phyloP scores from a whole-genome alignment of 2,329 filamentous ascomycete genomes.

The Talaromyces islandicus region DNA sequence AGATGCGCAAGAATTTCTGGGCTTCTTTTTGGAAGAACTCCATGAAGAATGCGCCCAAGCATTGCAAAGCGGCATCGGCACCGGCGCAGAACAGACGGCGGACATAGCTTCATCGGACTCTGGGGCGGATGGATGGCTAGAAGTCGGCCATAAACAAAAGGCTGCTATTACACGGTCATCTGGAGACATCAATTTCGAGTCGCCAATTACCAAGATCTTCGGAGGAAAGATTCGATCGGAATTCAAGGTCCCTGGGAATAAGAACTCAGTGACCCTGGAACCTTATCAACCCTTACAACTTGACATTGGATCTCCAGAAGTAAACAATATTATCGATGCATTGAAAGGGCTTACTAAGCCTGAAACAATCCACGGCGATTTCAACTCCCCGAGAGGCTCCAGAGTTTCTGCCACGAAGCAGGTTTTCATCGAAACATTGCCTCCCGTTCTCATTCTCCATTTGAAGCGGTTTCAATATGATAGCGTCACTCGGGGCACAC shows the following conservation, averaged over 20 bases:
- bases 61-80: constrained; percentile 51
- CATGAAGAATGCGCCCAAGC: constrained; percentile 86
- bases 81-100: constrained; percentile 40
- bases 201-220: constrained; percentile 90
- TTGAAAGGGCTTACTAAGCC: constrained; percentile 76
- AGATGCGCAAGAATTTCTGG: constrained; percentile 94
- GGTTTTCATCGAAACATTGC: constrained; percentile 85
- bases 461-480: constrained; percentile 98
- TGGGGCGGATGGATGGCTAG: constrained; percentile 71
- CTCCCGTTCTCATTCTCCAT: constrained; percentile 87
- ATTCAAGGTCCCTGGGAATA: constrained; percentile 75
- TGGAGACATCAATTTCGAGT: constrained; percentile 64
- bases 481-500: constrained; percentile 69
- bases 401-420: constrained; percentile 83
- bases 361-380: constrained; percentile 80
- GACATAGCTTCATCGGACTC: constrained; percentile 33
- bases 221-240: constrained; percentile 87
- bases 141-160: constrained; percentile 90
- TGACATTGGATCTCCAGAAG: constrained; percentile 80
- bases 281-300: constrained; percentile 92
- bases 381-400: constrained; percentile 70
- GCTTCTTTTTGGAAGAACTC: constrained; percentile 83
- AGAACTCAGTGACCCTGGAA: constrained; percentile 86
- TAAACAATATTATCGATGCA: constrained; percentile 88
- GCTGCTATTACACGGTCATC: constrained; percentile 80